Evolutionary conservation across 495 filamentous ascomycete genomes (phyloP).

Genomic region (Friedmanniomyces endolithicus): DNA sequence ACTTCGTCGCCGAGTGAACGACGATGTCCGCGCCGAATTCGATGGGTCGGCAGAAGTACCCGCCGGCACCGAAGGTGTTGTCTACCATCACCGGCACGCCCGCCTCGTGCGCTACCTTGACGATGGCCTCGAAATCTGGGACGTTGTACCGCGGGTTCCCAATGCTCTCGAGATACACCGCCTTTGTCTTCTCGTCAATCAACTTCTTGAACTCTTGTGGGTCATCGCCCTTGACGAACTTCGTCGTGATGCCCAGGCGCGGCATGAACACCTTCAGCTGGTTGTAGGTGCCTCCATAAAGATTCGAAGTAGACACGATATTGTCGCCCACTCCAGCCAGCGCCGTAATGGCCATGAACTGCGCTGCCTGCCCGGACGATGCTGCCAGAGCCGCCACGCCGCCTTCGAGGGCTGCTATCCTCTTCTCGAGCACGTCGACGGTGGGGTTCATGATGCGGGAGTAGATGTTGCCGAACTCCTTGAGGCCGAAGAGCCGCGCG

Average conservation of each 20-base stretch:
- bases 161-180: constrained; percentile 90
- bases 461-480: constrained; percentile 98
- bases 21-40: constrained; percentile 85
- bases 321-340: constrained; percentile 83
- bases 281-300: constrained; percentile 97
- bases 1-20: constrained; percentile 93
- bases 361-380: constrained; percentile 82
- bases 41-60: constrained; percentile 80
- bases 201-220: constrained; percentile 66
- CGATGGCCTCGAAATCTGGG: constrained; percentile 33
- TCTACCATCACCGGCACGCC: constrained; percentile 67
- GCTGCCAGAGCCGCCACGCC: constrained; percentile 84
- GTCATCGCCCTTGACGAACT: constrained; percentile 80
- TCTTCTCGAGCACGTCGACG: constrained; percentile 95
- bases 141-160: constrained; percentile 95
- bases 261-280: constrained; percentile 90
- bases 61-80: constrained; percentile 96
- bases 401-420: constrained; percentile 89
- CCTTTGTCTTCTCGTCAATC: constrained; percentile 94
- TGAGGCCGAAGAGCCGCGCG: constrained; percentile 90
- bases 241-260: constrained; percentile 76
- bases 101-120: constrained; percentile 28
- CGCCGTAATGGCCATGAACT: constrained; percentile 83
- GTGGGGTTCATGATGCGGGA: constrained; percentile 97
- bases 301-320: constrained; percentile 81